phyloP scores from a whole-genome alignment of 208 protist species.

The Leptomonas pyrrhocoris region DNA sequence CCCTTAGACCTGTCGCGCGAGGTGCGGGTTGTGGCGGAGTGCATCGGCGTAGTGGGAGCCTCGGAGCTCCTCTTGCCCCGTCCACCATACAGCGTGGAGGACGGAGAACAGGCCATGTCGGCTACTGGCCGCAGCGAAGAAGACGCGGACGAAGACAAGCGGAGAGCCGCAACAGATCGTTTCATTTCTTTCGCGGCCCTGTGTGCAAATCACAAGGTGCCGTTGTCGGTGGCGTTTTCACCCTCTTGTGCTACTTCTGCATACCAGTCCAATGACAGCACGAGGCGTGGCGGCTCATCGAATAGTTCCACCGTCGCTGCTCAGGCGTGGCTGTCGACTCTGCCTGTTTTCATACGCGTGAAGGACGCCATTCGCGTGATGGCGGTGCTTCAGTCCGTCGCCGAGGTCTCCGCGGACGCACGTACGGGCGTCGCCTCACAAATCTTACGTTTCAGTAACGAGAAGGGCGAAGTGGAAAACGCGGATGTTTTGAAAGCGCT shows the following conservation, averaged over 20 bases:
- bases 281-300: not conserved
- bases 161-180: constrained; percentile 27
- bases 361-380: constrained; percentile 63
- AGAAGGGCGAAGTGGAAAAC: constrained; percentile 15
- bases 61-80: not conserved
- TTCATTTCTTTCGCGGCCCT: constrained; percentile 69
- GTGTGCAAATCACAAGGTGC: constrained; percentile 67
- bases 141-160: not conserved
- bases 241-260: not conserved
- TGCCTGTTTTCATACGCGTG: constrained; percentile 19
- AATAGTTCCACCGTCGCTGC: not conserved
- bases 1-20: constrained; percentile 66
- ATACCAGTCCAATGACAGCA: not conserved
- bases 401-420: not conserved
- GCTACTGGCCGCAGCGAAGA: not conserved
- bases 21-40: constrained; percentile 53
- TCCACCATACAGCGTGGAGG: not conserved
- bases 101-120: not conserved
- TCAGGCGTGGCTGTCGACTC: constrained; percentile 8
- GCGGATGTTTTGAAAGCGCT: constrained; percentile 35
- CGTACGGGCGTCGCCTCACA: not conserved
- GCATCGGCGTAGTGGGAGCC: constrained; percentile 9
- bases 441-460: constrained; percentile 7
- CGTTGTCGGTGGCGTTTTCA: constrained; percentile 52
- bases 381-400: constrained; percentile 29